Conservation (phyloP, 1,284 basidiomycete species). For the Pholiota adiposa region DNA sequence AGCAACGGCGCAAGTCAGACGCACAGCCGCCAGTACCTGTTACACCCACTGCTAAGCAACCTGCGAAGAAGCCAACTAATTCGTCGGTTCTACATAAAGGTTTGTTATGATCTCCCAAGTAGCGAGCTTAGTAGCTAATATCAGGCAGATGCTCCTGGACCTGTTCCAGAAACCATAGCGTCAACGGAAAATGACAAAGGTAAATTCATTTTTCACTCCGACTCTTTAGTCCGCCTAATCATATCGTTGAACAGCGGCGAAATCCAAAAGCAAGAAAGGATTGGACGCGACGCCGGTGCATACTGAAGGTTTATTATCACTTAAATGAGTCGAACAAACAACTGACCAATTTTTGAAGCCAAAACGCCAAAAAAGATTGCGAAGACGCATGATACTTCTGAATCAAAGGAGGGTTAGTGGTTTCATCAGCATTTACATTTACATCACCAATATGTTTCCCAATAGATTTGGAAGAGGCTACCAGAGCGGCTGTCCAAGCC, state of each 20-base stretch:
- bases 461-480: constrained; percentile 9
- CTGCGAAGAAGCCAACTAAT: background rate
- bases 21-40: background rate
- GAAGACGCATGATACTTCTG: background rate
- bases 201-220: background rate
- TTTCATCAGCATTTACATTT: background rate
- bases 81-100: background rate
- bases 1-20: constrained; percentile 4
- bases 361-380: constrained; percentile 10
- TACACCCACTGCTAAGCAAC: background rate
- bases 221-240: background rate
- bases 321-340: background rate
- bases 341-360: background rate
- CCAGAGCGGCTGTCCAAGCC: constrained; percentile 14
- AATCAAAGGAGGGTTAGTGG: background rate
- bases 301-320: constrained; percentile 2
- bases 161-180: background rate
- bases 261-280: background rate
- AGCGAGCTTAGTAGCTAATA: background rate
- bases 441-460: background rate
- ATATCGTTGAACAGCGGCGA: background rate
- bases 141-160: background rate
- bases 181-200: background rate
- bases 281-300: background rate
- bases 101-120: background rate